Evolutionary conservation across 768 basidiomycete species (phyloP).

Genomic region (Rhizopogon salebrosus): DNA sequence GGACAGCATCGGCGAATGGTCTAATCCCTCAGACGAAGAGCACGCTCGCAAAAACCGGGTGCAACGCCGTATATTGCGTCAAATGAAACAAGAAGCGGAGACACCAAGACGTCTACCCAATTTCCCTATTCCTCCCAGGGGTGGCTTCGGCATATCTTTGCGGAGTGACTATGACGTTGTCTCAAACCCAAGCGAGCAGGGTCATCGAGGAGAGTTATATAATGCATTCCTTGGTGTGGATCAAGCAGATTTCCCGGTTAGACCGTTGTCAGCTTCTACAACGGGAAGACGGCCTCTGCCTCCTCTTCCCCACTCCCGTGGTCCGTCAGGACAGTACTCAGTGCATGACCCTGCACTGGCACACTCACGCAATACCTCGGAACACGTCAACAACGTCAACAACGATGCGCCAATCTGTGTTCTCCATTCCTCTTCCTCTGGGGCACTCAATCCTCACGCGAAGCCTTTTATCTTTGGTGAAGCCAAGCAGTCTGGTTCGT

Average conservation of each 20-base stretch:
- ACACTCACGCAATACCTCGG: slow-evolving; percentile 52
- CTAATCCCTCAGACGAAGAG: slow-evolving; percentile 89
- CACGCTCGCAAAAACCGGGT: slow-evolving; percentile 64
- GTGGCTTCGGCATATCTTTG: slow-evolving; percentile 35
- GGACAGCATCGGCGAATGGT: slow-evolving; percentile 85
- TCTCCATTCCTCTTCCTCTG: slow-evolving; percentile 13
- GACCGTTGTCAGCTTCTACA: slow-evolving; percentile 39
- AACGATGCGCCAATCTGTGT: slow-evolving; percentile 11
- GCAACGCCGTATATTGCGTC: slow-evolving; percentile 55
- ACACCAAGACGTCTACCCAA: slow-evolving; percentile 70
- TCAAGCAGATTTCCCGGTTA: slow-evolving; percentile 39
- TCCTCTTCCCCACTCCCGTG: slow-evolving; percentile 61
- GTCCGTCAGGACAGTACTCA: slow-evolving; percentile 56
- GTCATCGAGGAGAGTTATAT: slow-evolving; percentile 28
- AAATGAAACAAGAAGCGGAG: slow-evolving; percentile 43
- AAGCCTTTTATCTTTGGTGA: slow-evolving; percentile 81
- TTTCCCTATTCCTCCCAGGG: slow-evolving; percentile 73
- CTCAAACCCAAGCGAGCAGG: slow-evolving; percentile 86
- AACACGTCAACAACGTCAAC: slow-evolving; percentile 34
- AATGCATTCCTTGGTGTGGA: slow-evolving; percentile 41
- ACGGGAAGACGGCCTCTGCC: slow-evolving; percentile 48
- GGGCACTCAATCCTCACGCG: slow-evolving; percentile 67
- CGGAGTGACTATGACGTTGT: slow-evolving; percentile 63
- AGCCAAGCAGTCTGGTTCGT: slow-evolving; percentile 30
- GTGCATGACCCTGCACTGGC: slow-evolving; percentile 55